Conservation (phyloP, 2,329 filamentous ascomycete genomes). For the Pseudogymnoascus sp. region DNA sequence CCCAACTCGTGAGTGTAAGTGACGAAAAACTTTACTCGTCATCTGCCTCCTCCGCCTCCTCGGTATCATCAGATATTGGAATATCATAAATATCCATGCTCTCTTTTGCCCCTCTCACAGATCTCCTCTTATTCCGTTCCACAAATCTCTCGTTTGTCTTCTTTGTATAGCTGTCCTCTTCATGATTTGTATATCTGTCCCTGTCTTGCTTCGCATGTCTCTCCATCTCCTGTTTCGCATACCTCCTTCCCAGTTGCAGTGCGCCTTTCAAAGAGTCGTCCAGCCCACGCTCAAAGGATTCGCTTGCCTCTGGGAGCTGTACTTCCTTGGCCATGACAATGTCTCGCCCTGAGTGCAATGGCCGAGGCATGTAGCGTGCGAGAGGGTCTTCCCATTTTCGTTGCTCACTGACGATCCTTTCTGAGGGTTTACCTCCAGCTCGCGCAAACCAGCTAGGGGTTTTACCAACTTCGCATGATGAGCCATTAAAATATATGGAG, state of each 20-base stretch:
- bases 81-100: neutral
- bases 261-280: neutral
- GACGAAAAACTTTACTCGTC: neutral
- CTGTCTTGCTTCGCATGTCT: neutral
- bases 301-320: neutral
- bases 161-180: neutral
- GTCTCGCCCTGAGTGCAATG: neutral
- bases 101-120: neutral
- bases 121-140: neutral
- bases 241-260: neutral
- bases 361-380: neutral
- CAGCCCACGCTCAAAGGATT: neutral
- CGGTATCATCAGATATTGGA: neutral
- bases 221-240: neutral
- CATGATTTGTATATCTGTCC: neutral
- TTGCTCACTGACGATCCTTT: neutral
- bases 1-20: neutral
- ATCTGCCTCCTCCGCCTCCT: neutral
- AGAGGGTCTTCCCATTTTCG: neutral
- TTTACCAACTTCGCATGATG: neutral
- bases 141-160: neutral
- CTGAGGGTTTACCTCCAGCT: neutral
- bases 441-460: neutral
- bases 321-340: neutral
- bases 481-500: neutral